These are phyloP conservation scores for Poronia punctata DNA, from an alignment of 495 filamentous ascomycete species.

Conservation along the genomic window DNA sequence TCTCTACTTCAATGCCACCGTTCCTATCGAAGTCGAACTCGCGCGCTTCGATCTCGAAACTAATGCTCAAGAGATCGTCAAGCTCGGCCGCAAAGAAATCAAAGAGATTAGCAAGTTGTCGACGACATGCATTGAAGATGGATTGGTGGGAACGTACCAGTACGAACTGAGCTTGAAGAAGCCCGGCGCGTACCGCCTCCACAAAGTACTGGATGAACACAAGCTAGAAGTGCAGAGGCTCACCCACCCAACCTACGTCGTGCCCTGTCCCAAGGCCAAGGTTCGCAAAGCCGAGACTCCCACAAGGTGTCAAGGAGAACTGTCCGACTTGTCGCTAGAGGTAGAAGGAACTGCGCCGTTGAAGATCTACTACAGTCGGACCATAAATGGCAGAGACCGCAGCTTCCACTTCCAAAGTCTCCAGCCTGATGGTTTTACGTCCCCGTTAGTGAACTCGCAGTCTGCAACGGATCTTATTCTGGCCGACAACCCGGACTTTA, in stretches of 20 bases:
- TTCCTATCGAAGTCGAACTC: constrained; percentile 78
- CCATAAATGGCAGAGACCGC: constrained; percentile 66
- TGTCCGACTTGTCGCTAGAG: constrained; percentile 74
- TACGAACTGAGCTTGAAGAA: constrained; percentile 63
- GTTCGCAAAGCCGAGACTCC: constrained; percentile 57
- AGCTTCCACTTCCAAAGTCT: constrained; percentile 82
- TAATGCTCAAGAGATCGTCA: constrained; percentile 68
- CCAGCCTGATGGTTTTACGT: constrained; percentile 77
- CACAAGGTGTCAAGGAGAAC: constrained; percentile 69
- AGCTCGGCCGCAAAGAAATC: constrained; percentile 47
- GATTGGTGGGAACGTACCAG: constrained; percentile 40
- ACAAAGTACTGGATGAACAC: constrained; percentile 81
- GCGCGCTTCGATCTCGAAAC: constrained; percentile 76
- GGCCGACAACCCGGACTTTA: constrained; percentile 56
- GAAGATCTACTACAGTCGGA: constrained; percentile 81
- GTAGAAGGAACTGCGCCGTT: constrained; percentile 89
- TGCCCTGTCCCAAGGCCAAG: constrained; percentile 69
- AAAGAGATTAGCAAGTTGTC: constrained; percentile 57
- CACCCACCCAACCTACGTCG: constrained; percentile 69
- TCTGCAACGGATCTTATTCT: constrained; percentile 47
- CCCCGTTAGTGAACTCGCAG: constrained; percentile 57
- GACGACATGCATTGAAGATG: constrained; percentile 51
- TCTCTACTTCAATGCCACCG: constrained; percentile 86
- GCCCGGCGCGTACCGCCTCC: constrained; percentile 76
- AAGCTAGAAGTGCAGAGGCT: constrained; percentile 82